These are phyloP conservation scores for Microthlaspi erraticum DNA, from an alignment of 345 rosid species.

Conservation along the genomic window DNA sequence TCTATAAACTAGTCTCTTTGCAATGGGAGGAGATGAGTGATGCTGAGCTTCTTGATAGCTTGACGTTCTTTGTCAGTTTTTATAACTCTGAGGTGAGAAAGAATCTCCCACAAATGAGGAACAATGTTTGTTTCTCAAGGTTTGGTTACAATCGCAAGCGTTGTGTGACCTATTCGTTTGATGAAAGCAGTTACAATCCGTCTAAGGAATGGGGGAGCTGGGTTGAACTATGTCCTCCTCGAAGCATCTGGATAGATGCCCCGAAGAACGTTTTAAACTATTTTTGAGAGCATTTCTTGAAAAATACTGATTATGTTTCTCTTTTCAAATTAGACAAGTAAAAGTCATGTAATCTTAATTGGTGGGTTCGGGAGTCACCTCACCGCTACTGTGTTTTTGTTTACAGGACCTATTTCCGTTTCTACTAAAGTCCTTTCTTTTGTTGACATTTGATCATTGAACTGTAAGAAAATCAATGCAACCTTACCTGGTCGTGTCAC, in stretches of 20 bases:
- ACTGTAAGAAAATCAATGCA: no score
- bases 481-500: no score
- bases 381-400: no score
- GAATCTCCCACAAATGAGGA: background rate
- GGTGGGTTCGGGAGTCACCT: no score
- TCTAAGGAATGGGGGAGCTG: background rate
- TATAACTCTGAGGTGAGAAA: background rate
- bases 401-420: no score
- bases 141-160: constrained; percentile 2
- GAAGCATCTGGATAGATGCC: background rate
- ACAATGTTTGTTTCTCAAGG: constrained; percentile 7
- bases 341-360: no score
- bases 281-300: background rate
- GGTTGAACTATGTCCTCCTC: background rate
- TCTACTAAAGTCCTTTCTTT: no score
- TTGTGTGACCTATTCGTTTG: background rate
- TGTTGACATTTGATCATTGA: no score
- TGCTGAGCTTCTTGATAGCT: background rate
- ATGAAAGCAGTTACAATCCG: background rate
- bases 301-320: no score
- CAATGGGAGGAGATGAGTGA: background rate
- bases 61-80: constrained; percentile 6
- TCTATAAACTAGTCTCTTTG: background rate
- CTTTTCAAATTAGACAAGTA: background rate
- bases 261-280: background rate